phyloP scores from a whole-genome alignment of 2,329 filamentous ascomycete species.

The Emergomyces orientalis region DNA sequence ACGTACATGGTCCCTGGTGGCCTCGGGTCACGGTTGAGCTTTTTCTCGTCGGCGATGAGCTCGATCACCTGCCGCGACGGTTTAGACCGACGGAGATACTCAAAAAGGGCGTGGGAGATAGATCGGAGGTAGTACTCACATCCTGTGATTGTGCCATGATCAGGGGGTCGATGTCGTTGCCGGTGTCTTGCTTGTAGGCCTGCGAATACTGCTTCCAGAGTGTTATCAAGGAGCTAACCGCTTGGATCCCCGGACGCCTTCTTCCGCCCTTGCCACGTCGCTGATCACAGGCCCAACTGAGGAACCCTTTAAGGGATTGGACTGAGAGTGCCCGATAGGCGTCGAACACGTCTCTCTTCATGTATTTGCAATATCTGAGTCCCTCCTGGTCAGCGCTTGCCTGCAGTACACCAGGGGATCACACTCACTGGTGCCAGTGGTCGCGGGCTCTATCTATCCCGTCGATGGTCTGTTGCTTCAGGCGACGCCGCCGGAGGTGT shows the following conservation, averaged over 20 bases:
- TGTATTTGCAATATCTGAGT: background rate
- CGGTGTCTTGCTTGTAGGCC: conserved; percentile 12
- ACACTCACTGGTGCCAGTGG: background rate
- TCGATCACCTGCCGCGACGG: conserved; percentile 11
- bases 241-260: conserved; percentile 11
- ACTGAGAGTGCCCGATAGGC: background rate
- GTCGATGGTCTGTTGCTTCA: background rate
- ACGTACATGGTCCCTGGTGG: conserved; percentile 15
- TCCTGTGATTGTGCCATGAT: conserved; percentile 13
- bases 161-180: conserved; percentile 14
- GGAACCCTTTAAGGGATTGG: conserved; percentile 14
- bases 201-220: conserved; percentile 11
- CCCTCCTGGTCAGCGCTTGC: background rate
- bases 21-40: conserved; percentile 13
- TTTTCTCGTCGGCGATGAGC: conserved; percentile 16
- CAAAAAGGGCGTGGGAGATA: background rate
- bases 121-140: background rate
- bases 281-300: conserved; percentile 17
- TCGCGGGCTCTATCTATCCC: background rate
- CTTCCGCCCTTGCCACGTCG: conserved; percentile 17
- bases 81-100: background rate
- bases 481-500: background rate
- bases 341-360: background rate
- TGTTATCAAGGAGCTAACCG: conserved; percentile 7
- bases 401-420: background rate